Conservation (phyloP, 1,284 basidiomycete genomes). For the Hemileia vastatrix region DNA sequence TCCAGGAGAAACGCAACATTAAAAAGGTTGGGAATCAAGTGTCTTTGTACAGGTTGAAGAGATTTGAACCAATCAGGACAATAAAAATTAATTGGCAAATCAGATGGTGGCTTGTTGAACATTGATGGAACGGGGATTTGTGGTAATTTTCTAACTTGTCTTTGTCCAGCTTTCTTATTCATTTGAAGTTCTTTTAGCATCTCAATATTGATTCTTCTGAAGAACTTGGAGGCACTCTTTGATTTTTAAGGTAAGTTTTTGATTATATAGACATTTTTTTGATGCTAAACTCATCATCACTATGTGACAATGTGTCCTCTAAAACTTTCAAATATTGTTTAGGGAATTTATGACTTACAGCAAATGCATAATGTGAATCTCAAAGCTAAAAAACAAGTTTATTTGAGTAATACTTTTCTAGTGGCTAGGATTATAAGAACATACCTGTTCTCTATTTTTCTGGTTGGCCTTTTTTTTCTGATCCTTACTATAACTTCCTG, state of each 20-base stretch:
- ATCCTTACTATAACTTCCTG: no score
- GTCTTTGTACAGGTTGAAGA: neutral
- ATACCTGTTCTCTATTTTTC: no score
- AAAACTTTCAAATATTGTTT: neutral
- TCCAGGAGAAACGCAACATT: constrained; percentile 3
- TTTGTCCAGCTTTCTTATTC: neutral
- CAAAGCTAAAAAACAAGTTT: no score
- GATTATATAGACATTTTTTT: neutral
- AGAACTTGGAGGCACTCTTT: constrained; percentile 12
- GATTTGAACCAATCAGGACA: neutral
- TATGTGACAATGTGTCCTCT: neutral
- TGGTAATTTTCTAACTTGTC: neutral
- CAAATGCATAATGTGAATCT: no score
- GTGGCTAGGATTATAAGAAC: no score
- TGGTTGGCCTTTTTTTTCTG: no score
- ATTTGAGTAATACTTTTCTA: no score
- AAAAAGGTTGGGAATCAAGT: neutral
- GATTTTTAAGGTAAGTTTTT: constrained; percentile 1
- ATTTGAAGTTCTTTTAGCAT: neutral
- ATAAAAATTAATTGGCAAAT: neutral
- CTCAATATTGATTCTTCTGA: neutral
- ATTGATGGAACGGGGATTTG: neutral
- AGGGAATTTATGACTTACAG: neutral
- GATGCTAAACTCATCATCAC: neutral
- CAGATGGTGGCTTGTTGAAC: neutral